Conservation (phyloP, 2,329 filamentous ascomycete genomes). For the Aspergillus brunneoviolaceus region DNA sequence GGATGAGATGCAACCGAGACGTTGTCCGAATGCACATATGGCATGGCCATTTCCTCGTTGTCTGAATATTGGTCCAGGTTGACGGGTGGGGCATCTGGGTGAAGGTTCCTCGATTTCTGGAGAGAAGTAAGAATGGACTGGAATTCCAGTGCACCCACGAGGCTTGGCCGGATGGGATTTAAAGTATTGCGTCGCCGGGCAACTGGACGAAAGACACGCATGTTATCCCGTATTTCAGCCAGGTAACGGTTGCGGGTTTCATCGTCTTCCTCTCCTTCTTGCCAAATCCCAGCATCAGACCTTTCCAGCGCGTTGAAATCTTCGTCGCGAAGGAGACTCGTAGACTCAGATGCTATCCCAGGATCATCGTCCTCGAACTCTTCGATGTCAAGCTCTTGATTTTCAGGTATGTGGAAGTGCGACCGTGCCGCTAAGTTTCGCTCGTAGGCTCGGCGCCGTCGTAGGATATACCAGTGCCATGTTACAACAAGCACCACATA, state of each 20-base stretch:
- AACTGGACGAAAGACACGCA: slow-evolving; percentile 77
- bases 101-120: slow-evolving; percentile 75
- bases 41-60: slow-evolving; percentile 48
- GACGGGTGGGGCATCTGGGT: slow-evolving; percentile 62
- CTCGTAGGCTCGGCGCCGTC: slow-evolving; percentile 60
- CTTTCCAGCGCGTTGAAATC: slow-evolving; percentile 65
- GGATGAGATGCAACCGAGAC: slow-evolving; percentile 51
- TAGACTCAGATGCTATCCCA: slow-evolving; percentile 45
- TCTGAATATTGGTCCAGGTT: slow-evolving; percentile 69
- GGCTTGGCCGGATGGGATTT: slow-evolving; percentile 84
- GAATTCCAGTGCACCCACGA: slow-evolving; percentile 92
- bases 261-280: slow-evolving; percentile 56
- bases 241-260: slow-evolving; percentile 60
- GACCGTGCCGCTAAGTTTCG: slow-evolving; percentile 71
- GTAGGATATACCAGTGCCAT: slow-evolving; percentile 84
- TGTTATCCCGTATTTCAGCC: slow-evolving; percentile 86
- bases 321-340: slow-evolving; percentile 50
- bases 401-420: slow-evolving; percentile 65
- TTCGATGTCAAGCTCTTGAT: slow-evolving; percentile 59
- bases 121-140: slow-evolving; percentile 85
- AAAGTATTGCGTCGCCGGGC: slow-evolving; percentile 69
- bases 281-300: slow-evolving; percentile 48
- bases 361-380: slow-evolving; percentile 58
- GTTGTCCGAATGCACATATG: slow-evolving; percentile 48
- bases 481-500: slow-evolving; percentile 85